These are phyloP conservation scores for Sutorius eximius DNA, from an alignment of 1,284 basidiomycete genomes.

Conservation along the genomic window DNA sequence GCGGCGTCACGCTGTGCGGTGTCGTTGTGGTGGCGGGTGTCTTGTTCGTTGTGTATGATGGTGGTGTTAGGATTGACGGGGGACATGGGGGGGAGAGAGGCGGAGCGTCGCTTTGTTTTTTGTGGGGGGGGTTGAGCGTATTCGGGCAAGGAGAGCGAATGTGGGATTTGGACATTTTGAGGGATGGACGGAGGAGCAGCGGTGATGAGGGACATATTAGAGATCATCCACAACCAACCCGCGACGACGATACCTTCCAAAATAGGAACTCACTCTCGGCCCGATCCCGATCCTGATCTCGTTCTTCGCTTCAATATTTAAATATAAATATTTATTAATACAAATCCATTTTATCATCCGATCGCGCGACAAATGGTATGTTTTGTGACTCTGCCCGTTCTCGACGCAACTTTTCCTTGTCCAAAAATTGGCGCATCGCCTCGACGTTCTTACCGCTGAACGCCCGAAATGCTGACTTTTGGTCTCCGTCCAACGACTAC, in stretches of 20 bases:
- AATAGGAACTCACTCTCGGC: background rate
- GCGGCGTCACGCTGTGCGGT: conserved; percentile 38
- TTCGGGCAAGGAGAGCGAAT: conserved; percentile 38
- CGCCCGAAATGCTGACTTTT: conserved; percentile 78
- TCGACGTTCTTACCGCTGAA: conserved; percentile 75
- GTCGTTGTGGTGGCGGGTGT: background rate
- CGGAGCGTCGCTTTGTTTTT: conserved; percentile 1
- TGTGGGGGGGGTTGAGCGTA: conserved; percentile 1
- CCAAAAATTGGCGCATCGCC: conserved; percentile 62
- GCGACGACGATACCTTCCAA: conserved; percentile 8
- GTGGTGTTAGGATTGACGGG: conserved; percentile 8
- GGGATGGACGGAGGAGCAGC: conserved; percentile 40
- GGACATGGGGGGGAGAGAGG: conserved; percentile 37
- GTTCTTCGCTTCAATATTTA: background rate
- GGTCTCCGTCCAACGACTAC: conserved; percentile 54
- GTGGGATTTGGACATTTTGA: conserved; percentile 8
- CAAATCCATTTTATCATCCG: conserved; percentile 60
- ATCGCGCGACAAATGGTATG: conserved; percentile 56
- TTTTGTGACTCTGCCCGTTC: conserved; percentile 57
- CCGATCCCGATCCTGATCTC: background rate
- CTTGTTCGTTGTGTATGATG: conserved; percentile 9
- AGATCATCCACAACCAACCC: conserved; percentile 7
- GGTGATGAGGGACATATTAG: conserved; percentile 43
- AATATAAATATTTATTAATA: conserved; percentile 37
- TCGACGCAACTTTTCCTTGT: conserved; percentile 60